Evolutionary conservation across 2,329 filamentous ascomycete species (phyloP), one percentile per base, ranked within the genome.

Genomic region (Phaeosphaeriaceae sp.): DNA sequence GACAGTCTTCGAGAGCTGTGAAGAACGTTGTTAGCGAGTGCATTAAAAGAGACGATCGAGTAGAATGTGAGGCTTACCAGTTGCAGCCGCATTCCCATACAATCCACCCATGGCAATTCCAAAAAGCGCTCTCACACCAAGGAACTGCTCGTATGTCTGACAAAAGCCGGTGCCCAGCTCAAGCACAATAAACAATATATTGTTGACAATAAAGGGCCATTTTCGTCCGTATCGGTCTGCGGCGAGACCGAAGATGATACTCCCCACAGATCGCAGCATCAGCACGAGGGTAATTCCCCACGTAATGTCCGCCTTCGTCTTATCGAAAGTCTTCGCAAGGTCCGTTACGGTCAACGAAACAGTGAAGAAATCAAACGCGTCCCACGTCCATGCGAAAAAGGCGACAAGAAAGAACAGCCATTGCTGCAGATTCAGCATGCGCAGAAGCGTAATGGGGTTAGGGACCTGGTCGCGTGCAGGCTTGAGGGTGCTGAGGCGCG

Each of bases 91-190:
- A 63, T 88, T 88, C 3, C 86, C 86, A 65, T 87, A 88, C 11
- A 88, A 70, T 49, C 86, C 86, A 20, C 86, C 86, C 86, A 89
- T 89, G 7, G 86, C 86, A 67, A 89, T 85, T 20, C 86, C 86
- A 63, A 86, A 89, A 3, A 89, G 75, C 0, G 86, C 84, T 17
- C 86, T 80, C 48, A 86, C 84, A 1, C 79, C 86, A 33, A 88
- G 74, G 65, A 89, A 89, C 59, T 85, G 81, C 9, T 82, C 71
- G 68, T 87, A 88, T 1, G 83, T 87, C 9, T 82, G 73, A 60
- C 81, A 84, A 68, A 88, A 89, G 21, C 85, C 86, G 0, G 86
- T 86, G 1, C 81, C 86, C 7, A 89, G 76, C 64, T 88, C 86
- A 19, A 89, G 75, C 2, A 85, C 77, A 58, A 89, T 85, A 71